Evolutionary conservation across 108 stramenopile species (phyloP).

Genomic region (Nannochloropsis salina): DNA sequence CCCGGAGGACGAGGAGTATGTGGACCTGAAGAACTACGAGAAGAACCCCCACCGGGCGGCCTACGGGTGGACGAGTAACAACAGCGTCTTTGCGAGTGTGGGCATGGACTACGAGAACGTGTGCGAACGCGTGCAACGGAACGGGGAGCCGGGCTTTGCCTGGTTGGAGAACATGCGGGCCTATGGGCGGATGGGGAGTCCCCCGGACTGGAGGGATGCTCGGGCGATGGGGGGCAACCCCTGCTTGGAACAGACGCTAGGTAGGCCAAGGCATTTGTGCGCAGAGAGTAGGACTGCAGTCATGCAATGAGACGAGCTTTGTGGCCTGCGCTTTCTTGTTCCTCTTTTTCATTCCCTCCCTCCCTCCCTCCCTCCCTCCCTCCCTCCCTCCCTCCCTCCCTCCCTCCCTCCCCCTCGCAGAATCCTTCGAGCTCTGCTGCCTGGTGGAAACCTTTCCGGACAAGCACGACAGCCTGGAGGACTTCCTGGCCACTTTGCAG

Average conservation of each 20-base stretch:
- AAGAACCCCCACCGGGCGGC: slow-evolving; percentile 54
- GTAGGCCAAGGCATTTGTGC: neutral
- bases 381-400: neutral
- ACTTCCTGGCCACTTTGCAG: slow-evolving; percentile 50
- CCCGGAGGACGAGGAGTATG: slow-evolving; percentile 47
- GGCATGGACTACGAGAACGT: slow-evolving; percentile 60
- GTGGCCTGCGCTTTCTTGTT: too few relatives aligned
- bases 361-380: neutral
- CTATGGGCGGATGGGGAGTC: slow-evolving; percentile 54
- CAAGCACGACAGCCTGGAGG: slow-evolving; percentile 57
- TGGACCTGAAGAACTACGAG: slow-evolving; percentile 52
- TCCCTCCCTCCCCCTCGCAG: slow-evolving; percentile 13
- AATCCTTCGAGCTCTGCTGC: slow-evolving; percentile 62
- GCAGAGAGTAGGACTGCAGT: too few relatives aligned
- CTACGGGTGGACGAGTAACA: slow-evolving; percentile 59
- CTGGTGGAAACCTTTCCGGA: slow-evolving; percentile 60
- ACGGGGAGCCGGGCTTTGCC: slow-evolving; percentile 60
- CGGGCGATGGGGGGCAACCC: slow-evolving; percentile 60
- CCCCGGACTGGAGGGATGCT: slow-evolving; percentile 48
- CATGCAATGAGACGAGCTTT: too few relatives aligned
- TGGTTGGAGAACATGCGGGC: slow-evolving; percentile 59
- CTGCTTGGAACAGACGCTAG: slow-evolving; percentile 59
- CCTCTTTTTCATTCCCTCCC: neutral
- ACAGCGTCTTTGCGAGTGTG: slow-evolving; percentile 51
- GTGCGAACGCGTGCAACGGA: slow-evolving; percentile 47